Percentiles rank a stretch among this genome's conserved stretches.
Evolutionary conservation across 2,329 filamentous ascomycete genomes (phyloP).

Genomic region (Hymenoscyphus salicellus): DNA sequence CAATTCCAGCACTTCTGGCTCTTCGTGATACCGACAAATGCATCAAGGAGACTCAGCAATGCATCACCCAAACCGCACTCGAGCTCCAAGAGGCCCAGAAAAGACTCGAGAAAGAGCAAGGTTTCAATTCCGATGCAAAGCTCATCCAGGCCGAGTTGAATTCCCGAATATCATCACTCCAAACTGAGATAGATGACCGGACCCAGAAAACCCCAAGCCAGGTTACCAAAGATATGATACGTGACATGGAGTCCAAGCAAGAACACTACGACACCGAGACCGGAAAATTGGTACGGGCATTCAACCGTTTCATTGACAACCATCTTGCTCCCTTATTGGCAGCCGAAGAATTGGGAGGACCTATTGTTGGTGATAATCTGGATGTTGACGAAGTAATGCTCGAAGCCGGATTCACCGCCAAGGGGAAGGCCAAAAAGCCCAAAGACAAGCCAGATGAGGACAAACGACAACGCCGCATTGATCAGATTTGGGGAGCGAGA

Average conservation of each 20-base stretch:
- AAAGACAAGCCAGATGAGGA: slow-evolving; percentile 45
- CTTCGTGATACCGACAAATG: slow-evolving; percentile 64
- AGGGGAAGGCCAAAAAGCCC: slow-evolving; percentile 53
- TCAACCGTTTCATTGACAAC: slow-evolving; percentile 69
- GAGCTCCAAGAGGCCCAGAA: slow-evolving; percentile 45
- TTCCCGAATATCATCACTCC: slow-evolving; percentile 58
- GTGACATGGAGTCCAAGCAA: slow-evolving; percentile 58
- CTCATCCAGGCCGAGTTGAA: slow-evolving; percentile 53
- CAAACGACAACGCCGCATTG: slow-evolving; percentile 58
- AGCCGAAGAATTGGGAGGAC: slow-evolving; percentile 78
- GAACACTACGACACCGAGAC: slow-evolving; percentile 60
- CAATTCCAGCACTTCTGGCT: slow-evolving; percentile 69
- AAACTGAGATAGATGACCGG: slow-evolving; percentile 53
- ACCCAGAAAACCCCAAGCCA: slow-evolving; percentile 59
- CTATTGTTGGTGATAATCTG: slow-evolving; percentile 72
- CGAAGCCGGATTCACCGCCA: slow-evolving; percentile 57
- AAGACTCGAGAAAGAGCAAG: slow-evolving; percentile 50
- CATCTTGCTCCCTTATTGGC: slow-evolving; percentile 73
- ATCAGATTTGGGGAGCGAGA: slow-evolving; percentile 55
- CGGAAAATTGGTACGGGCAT: slow-evolving; percentile 56
- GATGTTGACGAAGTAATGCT: slow-evolving; percentile 61
- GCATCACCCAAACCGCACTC: slow-evolving; percentile 48
- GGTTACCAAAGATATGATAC: slow-evolving; percentile 60
- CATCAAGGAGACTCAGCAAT: slow-evolving; percentile 60
- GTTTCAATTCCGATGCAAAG: slow-evolving; percentile 53